Conservation (phyloP, 2,329 filamentous ascomycete genomes). For the Apiospora arundinis region DNA sequence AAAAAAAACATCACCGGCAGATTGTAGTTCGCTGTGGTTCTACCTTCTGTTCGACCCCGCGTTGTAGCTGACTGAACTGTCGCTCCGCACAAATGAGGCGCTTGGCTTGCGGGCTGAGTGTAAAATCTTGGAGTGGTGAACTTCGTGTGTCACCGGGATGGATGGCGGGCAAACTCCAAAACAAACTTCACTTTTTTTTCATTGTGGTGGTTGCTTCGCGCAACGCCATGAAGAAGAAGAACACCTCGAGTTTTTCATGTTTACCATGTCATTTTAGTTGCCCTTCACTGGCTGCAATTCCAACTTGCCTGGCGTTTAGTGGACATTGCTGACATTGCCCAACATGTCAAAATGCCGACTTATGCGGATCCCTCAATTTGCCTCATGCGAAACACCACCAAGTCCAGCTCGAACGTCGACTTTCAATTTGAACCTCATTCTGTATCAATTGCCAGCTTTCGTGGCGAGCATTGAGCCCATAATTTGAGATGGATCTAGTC, state of each 20-base stretch:
- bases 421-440: too few relatives aligned
- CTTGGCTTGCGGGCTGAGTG: constrained; percentile 12
- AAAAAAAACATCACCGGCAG: background rate
- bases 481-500: too few relatives aligned
- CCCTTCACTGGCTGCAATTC: background rate
- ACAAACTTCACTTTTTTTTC: background rate
- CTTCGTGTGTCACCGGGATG: constrained; percentile 10
- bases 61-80: background rate
- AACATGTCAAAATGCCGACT: too few relatives aligned
- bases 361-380: too few relatives aligned
- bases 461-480: too few relatives aligned
- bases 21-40: constrained; percentile 7
- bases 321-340: too few relatives aligned
- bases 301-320: too few relatives aligned
- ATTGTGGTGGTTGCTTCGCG: background rate
- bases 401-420: too few relatives aligned
- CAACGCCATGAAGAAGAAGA: background rate
- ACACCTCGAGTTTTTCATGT: background rate
- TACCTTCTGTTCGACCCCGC: background rate
- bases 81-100: constrained; percentile 9
- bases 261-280: background rate
- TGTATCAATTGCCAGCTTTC: too few relatives aligned
- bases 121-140: constrained; percentile 4
- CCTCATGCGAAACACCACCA: too few relatives aligned
- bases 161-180: constrained; percentile 11